Conservation (phyloP, 108 stramenopile genomes). For the Nannochloropsis salina region DNA sequence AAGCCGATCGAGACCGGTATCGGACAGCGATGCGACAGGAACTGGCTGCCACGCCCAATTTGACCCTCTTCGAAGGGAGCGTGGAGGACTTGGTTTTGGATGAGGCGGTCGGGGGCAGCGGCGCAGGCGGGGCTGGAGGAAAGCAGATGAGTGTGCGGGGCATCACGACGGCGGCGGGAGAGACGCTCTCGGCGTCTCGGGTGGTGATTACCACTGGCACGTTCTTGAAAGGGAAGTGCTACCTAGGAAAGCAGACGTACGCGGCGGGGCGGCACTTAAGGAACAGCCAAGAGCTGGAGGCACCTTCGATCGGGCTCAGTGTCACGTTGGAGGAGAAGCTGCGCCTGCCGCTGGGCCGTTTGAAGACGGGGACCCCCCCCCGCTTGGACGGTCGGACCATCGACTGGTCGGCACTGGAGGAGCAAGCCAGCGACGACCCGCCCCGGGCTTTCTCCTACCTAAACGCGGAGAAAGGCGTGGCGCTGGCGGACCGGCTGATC, state of each 20-base stretch:
- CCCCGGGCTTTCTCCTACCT: constrained; percentile 61
- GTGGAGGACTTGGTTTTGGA: constrained; percentile 88
- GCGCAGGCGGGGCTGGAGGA: neutral
- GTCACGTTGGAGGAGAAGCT: constrained; percentile 71
- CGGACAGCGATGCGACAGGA: constrained; percentile 71
- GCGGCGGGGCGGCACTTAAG: constrained; percentile 83
- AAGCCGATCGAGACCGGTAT: constrained; percentile 95
- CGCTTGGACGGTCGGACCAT: constrained; percentile 85
- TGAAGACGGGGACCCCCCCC: constrained; percentile 95
- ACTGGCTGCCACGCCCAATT: constrained; percentile 63
- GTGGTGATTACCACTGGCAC: constrained; percentile 97
- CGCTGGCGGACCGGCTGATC: constrained; percentile 48
- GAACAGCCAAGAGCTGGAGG: constrained; percentile 80
- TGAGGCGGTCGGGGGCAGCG: constrained; percentile 56
- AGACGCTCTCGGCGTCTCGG: constrained; percentile 22
- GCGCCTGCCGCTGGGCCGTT: constrained; percentile 76
- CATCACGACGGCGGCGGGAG: constrained; percentile 59
- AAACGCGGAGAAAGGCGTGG: constrained; percentile 59
- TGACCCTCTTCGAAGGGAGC: constrained; percentile 71
- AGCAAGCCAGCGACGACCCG: constrained; percentile 77
- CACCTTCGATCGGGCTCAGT: constrained; percentile 83
- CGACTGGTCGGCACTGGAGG: constrained; percentile 65
- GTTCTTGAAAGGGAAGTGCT: constrained; percentile 76
- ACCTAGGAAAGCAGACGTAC: constrained; percentile 65
- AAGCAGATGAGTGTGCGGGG: constrained; percentile 39